Base-by-base conservation (phyloP, 352 stramenopile species). In the Pelagophyceae sp. region DNA sequence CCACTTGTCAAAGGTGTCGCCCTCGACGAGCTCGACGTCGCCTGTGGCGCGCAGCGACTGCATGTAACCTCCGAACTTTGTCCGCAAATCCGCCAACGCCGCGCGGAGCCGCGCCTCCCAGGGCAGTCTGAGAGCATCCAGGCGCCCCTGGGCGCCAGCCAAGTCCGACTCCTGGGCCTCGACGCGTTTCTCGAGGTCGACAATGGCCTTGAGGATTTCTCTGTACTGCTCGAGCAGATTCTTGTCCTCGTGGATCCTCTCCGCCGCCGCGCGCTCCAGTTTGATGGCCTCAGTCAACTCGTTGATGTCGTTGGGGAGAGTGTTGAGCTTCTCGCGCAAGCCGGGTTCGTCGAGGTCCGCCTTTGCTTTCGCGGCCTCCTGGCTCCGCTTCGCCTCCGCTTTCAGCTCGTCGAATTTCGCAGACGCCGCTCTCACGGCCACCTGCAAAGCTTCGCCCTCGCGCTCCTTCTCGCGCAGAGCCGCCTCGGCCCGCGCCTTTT, bases 1-100 rank as follows among this genome's bases (percentile, higher is more conserved):
- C 86, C 86, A 94, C 65, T 90, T 77, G 76, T 85, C 86, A 79
- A 92, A 92, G 54, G 81, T 85, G 40, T 79, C 82, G 37, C 80
- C 76, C 54, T 80, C 83, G 20, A 80, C 82, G 25, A 92, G 78
- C 50, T 80, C 76, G 32, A 94, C 83, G 61, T 86, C 82, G 54
- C 86, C 88, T 31, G 38, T 33, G n/a, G 76, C 60, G 33, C 38
- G 51, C 78, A 87, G 51, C 31, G 83, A 40, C n/a, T 76, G 19
- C 72, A 87, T 84, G 70, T 87, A 84, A 38, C 23, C 60, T n/a
- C 76, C 80, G 79, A 93, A 91, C 27, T 82, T 80, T 1, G n/a
- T 58, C 71, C 88, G 85, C 25, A 90, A 77, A 75, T 83, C 79
- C 3, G 78, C 29, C n/a, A 90, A 71, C 63, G 82, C 80, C 63